These are phyloP conservation scores for Borovskyia barvae DNA, from an alignment of 208 protist genomes.

Conservation along the genomic window DNA sequence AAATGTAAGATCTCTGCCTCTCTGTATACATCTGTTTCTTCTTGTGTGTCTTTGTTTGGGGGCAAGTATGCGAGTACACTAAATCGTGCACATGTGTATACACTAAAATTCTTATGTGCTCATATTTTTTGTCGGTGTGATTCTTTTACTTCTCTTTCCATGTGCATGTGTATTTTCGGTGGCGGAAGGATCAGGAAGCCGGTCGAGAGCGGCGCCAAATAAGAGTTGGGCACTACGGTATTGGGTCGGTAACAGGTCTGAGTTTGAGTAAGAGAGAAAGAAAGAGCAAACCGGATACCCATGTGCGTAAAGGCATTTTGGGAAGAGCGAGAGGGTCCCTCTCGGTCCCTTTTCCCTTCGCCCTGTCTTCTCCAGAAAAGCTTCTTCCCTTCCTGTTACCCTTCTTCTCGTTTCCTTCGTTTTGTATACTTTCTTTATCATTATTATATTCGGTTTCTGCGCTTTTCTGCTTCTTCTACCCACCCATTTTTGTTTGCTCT, in stretches of 20 bases:
- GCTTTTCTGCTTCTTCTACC: conserved; percentile 1
- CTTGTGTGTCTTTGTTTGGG: not conserved
- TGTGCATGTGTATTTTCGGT: too few relatives aligned
- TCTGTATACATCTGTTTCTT: not conserved
- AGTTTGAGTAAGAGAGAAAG: too few relatives aligned
- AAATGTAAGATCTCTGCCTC: not conserved
- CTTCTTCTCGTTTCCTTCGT: not conserved
- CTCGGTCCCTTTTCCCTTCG: not conserved
- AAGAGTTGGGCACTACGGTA: too few relatives aligned
- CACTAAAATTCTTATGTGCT: not conserved
- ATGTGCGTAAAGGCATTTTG: too few relatives aligned
- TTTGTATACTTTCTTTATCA: not conserved
- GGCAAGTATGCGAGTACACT: too few relatives aligned
- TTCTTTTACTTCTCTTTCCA: conserved; percentile 4
- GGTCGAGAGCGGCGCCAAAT: too few relatives aligned
- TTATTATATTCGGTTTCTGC: too few relatives aligned
- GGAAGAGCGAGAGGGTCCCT: too few relatives aligned
- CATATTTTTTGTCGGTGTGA: not conserved
- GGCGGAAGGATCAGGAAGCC: too few relatives aligned
- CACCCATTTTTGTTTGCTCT: conserved; percentile 1
- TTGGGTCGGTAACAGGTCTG: too few relatives aligned
- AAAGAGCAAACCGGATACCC: too few relatives aligned
- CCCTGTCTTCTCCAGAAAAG: not conserved
- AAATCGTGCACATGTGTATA: not conserved
- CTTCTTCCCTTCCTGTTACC: too few relatives aligned